Conservation (phyloP, 768 basidiomycete genomes). For the Trametes maxima region DNA sequence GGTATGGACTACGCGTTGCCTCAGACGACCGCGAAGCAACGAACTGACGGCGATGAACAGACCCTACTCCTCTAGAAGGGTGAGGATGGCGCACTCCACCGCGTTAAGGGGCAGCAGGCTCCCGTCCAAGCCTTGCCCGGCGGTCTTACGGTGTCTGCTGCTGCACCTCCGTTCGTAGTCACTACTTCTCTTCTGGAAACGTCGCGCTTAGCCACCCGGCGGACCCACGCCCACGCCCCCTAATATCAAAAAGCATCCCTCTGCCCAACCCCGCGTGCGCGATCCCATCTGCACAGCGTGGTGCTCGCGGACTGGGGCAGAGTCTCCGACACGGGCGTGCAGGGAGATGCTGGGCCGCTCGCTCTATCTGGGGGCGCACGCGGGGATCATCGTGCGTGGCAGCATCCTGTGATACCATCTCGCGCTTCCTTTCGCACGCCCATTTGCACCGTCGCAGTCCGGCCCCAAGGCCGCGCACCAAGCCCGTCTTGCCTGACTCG, state of each 20-base stretch:
- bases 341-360: not conserved
- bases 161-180: not conserved
- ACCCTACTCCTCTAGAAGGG: not conserved
- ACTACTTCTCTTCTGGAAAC: slow-evolving; percentile 1
- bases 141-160: not conserved
- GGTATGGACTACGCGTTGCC: too few relatives aligned
- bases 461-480: too few relatives aligned
- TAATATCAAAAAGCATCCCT: slow-evolving; percentile 13
- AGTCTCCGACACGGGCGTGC: not conserved
- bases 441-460: not conserved
- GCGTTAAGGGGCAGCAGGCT: not conserved
- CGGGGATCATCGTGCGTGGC: slow-evolving; percentile 4
- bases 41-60: not conserved
- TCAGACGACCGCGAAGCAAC: not conserved
- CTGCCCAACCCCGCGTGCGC: slow-evolving; percentile 5
- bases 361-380: not conserved
- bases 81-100: not conserved
- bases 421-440: not conserved
- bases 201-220: not conserved
- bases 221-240: slow-evolving; percentile 4
- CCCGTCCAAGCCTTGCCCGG: not conserved
- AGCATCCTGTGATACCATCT: not conserved
- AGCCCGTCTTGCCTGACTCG: too few relatives aligned
- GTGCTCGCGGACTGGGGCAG: slow-evolving; percentile 8
- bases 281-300: not conserved